Base-by-base conservation (phyloP, 495 filamentous ascomycete genomes). In the Penicillium dipodomyicola region DNA sequence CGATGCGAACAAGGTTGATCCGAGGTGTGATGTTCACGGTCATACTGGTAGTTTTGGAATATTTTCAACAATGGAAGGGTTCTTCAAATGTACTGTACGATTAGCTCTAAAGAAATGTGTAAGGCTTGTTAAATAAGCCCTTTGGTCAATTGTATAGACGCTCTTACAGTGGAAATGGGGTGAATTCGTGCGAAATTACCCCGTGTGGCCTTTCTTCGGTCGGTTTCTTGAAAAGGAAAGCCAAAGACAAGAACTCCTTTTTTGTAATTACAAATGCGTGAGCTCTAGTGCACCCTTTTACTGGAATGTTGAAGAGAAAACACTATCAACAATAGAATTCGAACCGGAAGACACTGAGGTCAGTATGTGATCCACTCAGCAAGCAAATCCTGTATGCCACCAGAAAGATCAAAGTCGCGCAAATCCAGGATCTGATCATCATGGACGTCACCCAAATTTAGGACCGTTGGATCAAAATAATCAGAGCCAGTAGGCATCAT, bases 1-100 rank as follows among this genome's bases (percentile, higher is more conserved):
- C 68, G 41, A 84, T 74, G 46, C 79, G 80, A 33, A 72, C 72
- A 25, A 43, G n/a, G n/a, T 49, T 62, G 29, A 30, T 49, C 11
- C 42, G 20, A 12, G 12, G 11, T 20, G 6, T 17, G 27, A 7
- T 44, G 10, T 14, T 44, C 7, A 22, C 5, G 22, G 22, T 0
- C 42, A 44, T 44, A 25, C 15, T 25, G 7, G 42, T 5, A 22
- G 11, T 12, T 12, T n/a, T 12, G 42, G 27, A 29, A 29, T 29
- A 9, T 9, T 2, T 29, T 9, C 23, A 7, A 29, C 27, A 29
- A 29, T 7, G 27, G 27, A 29, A 29, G 27, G 8, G 5, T 9
- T 9, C 9, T 23, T 23, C 23, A 23, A 23, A 23, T 23, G 5
- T 23, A 5, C 4, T 23, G 23, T 23, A 23, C 23, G 23, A 23